phyloP scores from a whole-genome alignment of 306 rosid species.

The Medicago arabica region DNA sequence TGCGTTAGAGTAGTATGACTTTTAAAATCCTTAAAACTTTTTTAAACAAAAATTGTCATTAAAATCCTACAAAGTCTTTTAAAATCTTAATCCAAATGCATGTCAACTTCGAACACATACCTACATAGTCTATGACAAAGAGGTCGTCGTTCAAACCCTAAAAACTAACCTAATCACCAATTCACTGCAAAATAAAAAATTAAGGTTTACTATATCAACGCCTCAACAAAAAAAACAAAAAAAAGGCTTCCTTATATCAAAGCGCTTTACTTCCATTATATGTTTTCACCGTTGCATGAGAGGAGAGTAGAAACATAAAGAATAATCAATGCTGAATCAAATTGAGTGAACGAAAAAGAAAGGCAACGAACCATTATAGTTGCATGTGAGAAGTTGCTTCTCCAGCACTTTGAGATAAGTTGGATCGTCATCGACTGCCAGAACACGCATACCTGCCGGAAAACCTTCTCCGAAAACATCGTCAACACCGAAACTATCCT shows the following conservation, averaged over 20 bases:
- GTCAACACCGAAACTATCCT: slow-evolving; percentile 41
- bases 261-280: neutral
- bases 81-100: too few relatives aligned
- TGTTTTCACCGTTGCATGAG: neutral
- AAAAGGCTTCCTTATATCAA: neutral
- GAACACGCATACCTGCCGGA: slow-evolving; percentile 88
- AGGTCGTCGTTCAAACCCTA: too few relatives aligned
- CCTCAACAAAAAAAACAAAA: neutral
- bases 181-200: neutral
- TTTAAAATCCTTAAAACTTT: too few relatives aligned
- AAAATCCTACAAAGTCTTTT: too few relatives aligned
- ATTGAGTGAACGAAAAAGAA: neutral
- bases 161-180: neutral
- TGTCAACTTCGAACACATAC: too few relatives aligned
- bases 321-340: neutral
- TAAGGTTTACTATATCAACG: too few relatives aligned
- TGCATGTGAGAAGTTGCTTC: slow-evolving; percentile 74
- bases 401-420: slow-evolving; percentile 72
- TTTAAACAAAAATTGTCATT: too few relatives aligned
- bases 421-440: slow-evolving; percentile 83
- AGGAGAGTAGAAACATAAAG: neutral
- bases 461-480: slow-evolving; percentile 51
- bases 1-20: too few relatives aligned
- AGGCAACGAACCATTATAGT: slow-evolving; percentile 66
- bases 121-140: too few relatives aligned